Evolutionary conservation across 1,284 basidiomycete genomes (phyloP).

Genomic region (Pseudozyma tsukubaensis): DNA sequence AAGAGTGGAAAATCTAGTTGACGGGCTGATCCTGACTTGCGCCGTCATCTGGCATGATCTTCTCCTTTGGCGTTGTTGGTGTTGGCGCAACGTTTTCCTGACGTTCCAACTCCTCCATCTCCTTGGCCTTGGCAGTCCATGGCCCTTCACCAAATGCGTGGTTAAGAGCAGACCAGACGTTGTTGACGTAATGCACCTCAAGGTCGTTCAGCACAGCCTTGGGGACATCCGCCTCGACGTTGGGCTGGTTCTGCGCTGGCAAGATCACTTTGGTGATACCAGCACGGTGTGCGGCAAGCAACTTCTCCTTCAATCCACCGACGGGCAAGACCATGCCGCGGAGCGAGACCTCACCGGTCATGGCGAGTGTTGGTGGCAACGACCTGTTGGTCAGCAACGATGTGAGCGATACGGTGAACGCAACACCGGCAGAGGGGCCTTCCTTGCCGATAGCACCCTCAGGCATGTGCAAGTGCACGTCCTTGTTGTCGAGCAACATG

Average conservation of each 20-base stretch:
- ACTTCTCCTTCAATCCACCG: conserved; percentile 68
- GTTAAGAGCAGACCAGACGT: conserved; percentile 66
- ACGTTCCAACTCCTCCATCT: conserved; percentile 55
- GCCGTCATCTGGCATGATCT: conserved; percentile 44
- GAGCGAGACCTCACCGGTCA: conserved; percentile 68
- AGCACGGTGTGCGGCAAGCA: conserved; percentile 66
- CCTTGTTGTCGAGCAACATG: conserved; percentile 80
- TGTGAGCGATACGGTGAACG: conserved; percentile 89
- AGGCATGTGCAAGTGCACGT: conserved; percentile 69
- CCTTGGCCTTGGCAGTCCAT: conserved; percentile 59
- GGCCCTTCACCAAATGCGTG: conserved; percentile 66
- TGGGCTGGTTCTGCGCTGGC: conserved; percentile 66
- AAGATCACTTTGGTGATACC: conserved; percentile 64
- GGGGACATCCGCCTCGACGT: conserved; percentile 68
- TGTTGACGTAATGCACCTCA: conserved; percentile 66
- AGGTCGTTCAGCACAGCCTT: conserved; percentile 63
- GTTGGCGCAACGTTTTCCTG: conserved; percentile 19
- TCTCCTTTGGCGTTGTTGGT: conserved; percentile 17
- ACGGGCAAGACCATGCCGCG: conserved; percentile 67
- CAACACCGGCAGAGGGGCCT: conserved; percentile 94
- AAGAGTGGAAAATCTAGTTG: conserved; percentile 18
- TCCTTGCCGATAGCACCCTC: conserved; percentile 94
- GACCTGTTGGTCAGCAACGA: conserved; percentile 76
- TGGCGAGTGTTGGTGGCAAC: conserved; percentile 63
- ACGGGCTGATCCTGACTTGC: conserved; percentile 56